phyloP scores from a whole-genome alignment of 73 alveolate genomes.

The Paraurostyla sp. region DNA sequence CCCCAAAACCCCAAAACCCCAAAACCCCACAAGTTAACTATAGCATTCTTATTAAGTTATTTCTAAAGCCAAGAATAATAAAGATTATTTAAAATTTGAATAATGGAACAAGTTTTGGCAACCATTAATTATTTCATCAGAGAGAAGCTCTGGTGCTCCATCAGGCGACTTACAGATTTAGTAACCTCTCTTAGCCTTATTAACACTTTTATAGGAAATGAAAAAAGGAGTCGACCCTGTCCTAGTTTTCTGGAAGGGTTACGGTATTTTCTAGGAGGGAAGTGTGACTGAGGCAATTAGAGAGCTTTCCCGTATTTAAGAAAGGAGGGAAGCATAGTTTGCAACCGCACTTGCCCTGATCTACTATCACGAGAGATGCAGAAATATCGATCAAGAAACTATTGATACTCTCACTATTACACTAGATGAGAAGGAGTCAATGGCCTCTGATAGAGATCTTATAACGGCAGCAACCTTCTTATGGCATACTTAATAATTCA shows the following conservation, averaged over 20 bases:
- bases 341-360: slow-evolving; percentile 93
- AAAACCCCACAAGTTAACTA: too few species aligned
- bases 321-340: slow-evolving; percentile 92
- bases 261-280: slow-evolving; percentile 96
- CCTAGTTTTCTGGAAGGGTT: slow-evolving; percentile 97
- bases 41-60: too few species aligned
- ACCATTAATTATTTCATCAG: slow-evolving; percentile 86
- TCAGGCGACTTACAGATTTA: slow-evolving; percentile 76
- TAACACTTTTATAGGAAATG: slow-evolving; percentile 77
- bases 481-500: slow-evolving; percentile 67
- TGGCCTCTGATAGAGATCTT: slow-evolving; percentile 87
- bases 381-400: slow-evolving; percentile 93
- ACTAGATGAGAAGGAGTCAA: slow-evolving; percentile 75
- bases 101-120: slow-evolving; percentile 88
- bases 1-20: too few species aligned
- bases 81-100: slow-evolving; percentile 47
- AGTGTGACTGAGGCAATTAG: slow-evolving; percentile 97
- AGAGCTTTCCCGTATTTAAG: slow-evolving; percentile 90
- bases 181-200: background rate
- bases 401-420: slow-evolving; percentile 78
- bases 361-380: slow-evolving; percentile 89
- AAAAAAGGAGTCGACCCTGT: slow-evolving; percentile 95
- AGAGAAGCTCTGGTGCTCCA: slow-evolving; percentile 88
- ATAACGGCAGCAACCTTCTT: slow-evolving; percentile 84
- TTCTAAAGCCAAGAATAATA: background rate